Evolutionary conservation across 1,139 yeast species (phyloP).

Genomic region (Candida dubliniensis): DNA sequence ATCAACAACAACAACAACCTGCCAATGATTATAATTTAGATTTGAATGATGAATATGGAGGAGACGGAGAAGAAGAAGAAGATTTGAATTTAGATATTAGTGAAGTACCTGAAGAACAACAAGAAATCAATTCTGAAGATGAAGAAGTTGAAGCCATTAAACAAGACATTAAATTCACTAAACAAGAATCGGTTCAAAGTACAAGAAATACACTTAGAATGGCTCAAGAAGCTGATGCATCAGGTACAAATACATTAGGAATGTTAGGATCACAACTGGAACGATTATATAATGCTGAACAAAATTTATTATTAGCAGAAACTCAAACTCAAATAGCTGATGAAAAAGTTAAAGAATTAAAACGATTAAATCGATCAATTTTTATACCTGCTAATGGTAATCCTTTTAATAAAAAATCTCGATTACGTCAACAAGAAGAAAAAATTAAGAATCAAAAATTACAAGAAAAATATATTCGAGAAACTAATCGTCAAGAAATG

Average conservation of each 20-base stretch:
- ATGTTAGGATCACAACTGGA: constrained; percentile 93
- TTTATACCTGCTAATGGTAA: constrained; percentile 79
- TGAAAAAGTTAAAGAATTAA: constrained; percentile 77
- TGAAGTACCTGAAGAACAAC: constrained; percentile 47
- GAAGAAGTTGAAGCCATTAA: constrained; percentile 90
- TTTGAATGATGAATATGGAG: constrained; percentile 40
- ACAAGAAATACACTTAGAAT: constrained; percentile 83
- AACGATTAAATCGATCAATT: constrained; percentile 76
- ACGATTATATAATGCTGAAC: constrained; percentile 75
- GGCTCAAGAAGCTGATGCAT: constrained; percentile 90
- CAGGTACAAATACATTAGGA: constrained; percentile 88
- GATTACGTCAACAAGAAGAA: constrained; percentile 75
- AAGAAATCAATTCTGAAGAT: constrained; percentile 58
- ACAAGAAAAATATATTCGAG: constrained; percentile 55
- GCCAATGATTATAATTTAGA: constrained; percentile 27
- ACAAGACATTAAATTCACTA: constrained; percentile 79
- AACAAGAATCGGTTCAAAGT: constrained; percentile 82
- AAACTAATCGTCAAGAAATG: constrained; percentile 42
- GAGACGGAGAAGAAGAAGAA: constrained; percentile 26
- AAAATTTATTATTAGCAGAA: constrained; percentile 71
- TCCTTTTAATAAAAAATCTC: constrained; percentile 83
- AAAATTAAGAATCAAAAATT: constrained; percentile 64
- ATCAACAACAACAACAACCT: constrained; percentile 15
- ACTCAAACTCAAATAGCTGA: constrained; percentile 84
- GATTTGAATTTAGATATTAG: constrained; percentile 45